These are phyloP conservation scores for Rhynchosporium graminicola DNA, from an alignment of 2,329 filamentous ascomycete species.

Conservation along the genomic window DNA sequence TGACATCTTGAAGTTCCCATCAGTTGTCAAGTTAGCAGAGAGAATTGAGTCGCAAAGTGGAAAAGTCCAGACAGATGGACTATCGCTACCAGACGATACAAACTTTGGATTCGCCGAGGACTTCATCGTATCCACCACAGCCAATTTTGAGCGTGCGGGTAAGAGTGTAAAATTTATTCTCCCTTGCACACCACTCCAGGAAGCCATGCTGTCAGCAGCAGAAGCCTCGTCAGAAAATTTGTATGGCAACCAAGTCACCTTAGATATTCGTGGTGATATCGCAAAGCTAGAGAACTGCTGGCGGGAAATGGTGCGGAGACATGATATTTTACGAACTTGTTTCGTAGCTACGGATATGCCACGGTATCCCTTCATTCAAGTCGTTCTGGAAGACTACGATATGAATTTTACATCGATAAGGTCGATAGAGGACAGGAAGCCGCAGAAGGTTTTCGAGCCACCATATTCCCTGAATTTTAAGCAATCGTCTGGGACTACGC, in stretches of 20 bases:
- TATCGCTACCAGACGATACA: neutral
- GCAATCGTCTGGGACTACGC: constrained; percentile 7
- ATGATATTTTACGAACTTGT: constrained; percentile 76
- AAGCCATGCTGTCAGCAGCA: constrained; percentile 75
- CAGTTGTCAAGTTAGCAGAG: constrained; percentile 60
- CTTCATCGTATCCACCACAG: constrained; percentile 27
- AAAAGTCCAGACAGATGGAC: neutral
- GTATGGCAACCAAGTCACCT: constrained; percentile 73
- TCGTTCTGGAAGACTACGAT: constrained; percentile 57
- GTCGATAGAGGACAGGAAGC: constrained; percentile 5
- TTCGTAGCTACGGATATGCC: constrained; percentile 67
- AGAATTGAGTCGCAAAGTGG: constrained; percentile 28
- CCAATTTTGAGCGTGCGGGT: constrained; percentile 28
- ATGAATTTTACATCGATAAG: constrained; percentile 27
- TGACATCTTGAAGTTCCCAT: constrained; percentile 66
- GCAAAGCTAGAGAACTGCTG: constrained; percentile 59
- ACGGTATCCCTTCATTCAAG: constrained; percentile 68
- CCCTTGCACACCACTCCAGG: constrained; percentile 84
- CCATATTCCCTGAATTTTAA: constrained; percentile 35
- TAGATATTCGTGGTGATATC: constrained; percentile 57
- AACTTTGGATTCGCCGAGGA: constrained; percentile 33
- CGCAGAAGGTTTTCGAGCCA: constrained; percentile 26
- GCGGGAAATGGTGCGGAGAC: constrained; percentile 61
- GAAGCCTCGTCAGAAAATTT: constrained; percentile 47
- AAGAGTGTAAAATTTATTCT: constrained; percentile 56